These are phyloP conservation scores for Zoysia japonica DNA, from an alignment of 176 grass and related monocot genomes.

Conservation along the genomic window DNA sequence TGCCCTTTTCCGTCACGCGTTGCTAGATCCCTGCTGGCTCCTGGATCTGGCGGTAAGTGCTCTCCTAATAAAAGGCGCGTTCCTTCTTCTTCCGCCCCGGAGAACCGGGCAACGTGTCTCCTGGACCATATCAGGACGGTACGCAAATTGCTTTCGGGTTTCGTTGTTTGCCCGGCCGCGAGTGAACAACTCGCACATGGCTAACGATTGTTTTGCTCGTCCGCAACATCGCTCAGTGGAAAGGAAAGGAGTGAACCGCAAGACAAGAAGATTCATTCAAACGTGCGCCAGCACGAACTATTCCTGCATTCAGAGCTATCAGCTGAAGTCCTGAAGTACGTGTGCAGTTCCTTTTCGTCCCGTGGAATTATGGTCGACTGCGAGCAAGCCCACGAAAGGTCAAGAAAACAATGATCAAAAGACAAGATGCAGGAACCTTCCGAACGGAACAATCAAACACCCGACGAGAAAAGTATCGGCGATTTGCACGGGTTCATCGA, in stretches of 20 bases:
- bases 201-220: too few relatives aligned
- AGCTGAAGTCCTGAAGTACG: not conserved
- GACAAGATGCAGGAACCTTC: slow-evolving; percentile 15
- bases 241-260: slow-evolving; percentile 10
- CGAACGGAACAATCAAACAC: slow-evolving; percentile 14
- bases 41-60: too few relatives aligned
- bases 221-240: too few relatives aligned
- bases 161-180: too few relatives aligned
- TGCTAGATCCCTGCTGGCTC: too few relatives aligned
- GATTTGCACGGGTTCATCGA: not conserved
- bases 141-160: too few relatives aligned
- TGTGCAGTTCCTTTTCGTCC: not conserved
- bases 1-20: slow-evolving; percentile 16
- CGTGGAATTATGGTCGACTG: not conserved
- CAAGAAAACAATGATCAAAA: slow-evolving; percentile 13
- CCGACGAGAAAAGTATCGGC: not conserved
- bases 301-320: not conserved
- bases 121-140: too few relatives aligned
- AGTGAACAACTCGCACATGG: too few relatives aligned
- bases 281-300: not conserved
- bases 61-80: too few relatives aligned
- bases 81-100: too few relatives aligned
- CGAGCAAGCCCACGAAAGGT: not conserved
- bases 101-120: too few relatives aligned
- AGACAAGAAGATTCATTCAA: slow-evolving; percentile 13